These are phyloP conservation scores for Ambrosiella xylebori DNA, from an alignment of 2,329 filamentous ascomycete genomes.

Conservation along the genomic window DNA sequence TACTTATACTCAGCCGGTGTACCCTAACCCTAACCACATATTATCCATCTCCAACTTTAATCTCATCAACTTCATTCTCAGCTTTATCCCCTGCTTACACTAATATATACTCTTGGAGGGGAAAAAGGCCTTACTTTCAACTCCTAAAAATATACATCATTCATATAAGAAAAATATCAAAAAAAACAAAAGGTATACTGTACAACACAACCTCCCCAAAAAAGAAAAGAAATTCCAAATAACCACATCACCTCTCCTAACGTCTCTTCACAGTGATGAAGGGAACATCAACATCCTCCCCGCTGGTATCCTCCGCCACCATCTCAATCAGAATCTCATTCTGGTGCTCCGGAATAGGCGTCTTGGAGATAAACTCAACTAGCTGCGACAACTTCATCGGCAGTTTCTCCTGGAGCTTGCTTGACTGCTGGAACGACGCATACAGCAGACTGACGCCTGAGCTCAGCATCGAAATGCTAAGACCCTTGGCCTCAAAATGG, in stretches of 20 bases:
- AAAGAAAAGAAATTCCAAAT: too few species aligned
- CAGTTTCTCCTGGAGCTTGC: conserved; percentile 66
- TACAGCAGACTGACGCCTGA: conserved; percentile 94
- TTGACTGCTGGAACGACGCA: conserved; percentile 72
- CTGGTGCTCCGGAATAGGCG: conserved; percentile 76
- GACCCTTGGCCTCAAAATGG: conserved; percentile 62
- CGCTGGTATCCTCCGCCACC: conserved; percentile 72
- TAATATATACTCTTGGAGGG: too few species aligned
- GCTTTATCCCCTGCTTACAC: too few species aligned
- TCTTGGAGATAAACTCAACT: conserved; percentile 79
- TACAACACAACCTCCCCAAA: not conserved
- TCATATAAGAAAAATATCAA: not conserved
- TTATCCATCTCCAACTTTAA: too few species aligned
- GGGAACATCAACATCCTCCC: conserved; percentile 90
- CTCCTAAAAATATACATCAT: not conserved
- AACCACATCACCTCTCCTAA: not conserved
- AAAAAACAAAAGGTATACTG: not conserved
- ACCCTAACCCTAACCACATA: too few species aligned
- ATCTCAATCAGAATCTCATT: conserved; percentile 95
- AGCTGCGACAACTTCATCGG: conserved; percentile 73
- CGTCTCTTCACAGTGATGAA: conserved; percentile 65
- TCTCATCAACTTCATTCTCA: too few species aligned
- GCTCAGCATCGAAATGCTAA: conserved; percentile 82
- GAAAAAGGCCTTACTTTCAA: not conserved
- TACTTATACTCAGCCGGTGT: too few species aligned